Conservation (phyloP, 805 yeast species). For the Saturnispora dispora region DNA sequence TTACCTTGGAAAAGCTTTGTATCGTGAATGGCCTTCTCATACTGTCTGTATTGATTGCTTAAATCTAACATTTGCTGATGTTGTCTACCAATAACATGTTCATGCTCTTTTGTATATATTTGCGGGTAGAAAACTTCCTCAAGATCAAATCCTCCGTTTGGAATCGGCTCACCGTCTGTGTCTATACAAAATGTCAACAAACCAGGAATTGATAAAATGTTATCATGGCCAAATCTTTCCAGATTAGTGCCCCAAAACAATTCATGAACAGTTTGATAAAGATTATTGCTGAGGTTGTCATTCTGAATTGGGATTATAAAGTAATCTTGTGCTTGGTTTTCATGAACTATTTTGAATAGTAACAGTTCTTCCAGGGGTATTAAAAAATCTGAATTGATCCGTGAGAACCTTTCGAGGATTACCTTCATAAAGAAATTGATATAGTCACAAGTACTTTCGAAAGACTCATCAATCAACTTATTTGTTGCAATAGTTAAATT, state of each 20-base stretch:
- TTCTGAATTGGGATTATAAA: conserved; percentile 29
- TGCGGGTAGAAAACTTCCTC: conserved; percentile 32
- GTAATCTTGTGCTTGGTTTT: conserved; percentile 12
- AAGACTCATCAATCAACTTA: conserved; percentile 20
- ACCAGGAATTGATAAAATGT: conserved; percentile 25
- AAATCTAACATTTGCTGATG: conserved; percentile 9
- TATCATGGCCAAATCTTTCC: conserved; percentile 2
- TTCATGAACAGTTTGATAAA: conserved; percentile 29
- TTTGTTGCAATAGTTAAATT: conserved; percentile 27
- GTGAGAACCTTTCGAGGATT: conserved; percentile 17
- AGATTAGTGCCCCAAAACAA: conserved; percentile 16
- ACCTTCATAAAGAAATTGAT: conserved; percentile 17
- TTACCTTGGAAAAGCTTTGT: conserved; percentile 28
- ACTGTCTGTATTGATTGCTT: not conserved
- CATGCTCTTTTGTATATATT: conserved; percentile 27
- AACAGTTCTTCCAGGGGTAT: conserved; percentile 15
- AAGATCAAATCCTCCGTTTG: conserved; percentile 25
- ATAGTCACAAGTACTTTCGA: conserved; percentile 24
- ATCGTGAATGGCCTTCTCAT: conserved; percentile 14
- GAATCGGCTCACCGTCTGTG: conserved; percentile 19
- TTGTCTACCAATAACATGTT: conserved; percentile 16
- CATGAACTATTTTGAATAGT: conserved; percentile 4
- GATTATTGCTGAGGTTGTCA: conserved; percentile 20
- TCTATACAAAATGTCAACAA: conserved; percentile 28
- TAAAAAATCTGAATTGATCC: conserved; percentile 10